Conservation (phyloP, 441 rosid species). For the Erodium moschatum region DNA sequence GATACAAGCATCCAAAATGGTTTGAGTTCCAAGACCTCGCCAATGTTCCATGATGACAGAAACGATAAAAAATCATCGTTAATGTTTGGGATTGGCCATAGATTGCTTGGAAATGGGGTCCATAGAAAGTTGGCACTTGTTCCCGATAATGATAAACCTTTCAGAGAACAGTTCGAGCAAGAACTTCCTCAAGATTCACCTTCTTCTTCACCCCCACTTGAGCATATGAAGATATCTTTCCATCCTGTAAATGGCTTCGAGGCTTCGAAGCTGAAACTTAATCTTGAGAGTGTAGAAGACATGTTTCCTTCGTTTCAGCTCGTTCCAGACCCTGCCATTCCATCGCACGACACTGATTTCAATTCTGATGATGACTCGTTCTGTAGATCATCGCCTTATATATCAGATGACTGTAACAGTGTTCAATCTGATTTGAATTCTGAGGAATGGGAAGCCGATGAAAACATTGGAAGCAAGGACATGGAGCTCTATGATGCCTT, state of each 20-base stretch:
- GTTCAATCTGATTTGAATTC: conserved; percentile 56
- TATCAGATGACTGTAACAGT: conserved; percentile 60
- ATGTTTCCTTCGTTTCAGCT: conserved; percentile 74
- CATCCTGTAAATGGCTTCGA: conserved; percentile 54
- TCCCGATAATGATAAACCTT: conserved; percentile 30
- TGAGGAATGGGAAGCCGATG: conserved; percentile 75
- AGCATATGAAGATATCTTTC: conserved; percentile 84
- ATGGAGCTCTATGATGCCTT: conserved; percentile 39
- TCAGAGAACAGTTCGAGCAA: conserved; percentile 30
- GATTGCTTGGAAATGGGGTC: conserved; percentile 53
- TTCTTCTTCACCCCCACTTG: conserved; percentile 76
- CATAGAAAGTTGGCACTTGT: conserved; percentile 38
- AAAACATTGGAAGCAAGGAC: conserved; percentile 40
- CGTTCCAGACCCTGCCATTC: conserved; percentile 55
- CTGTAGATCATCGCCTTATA: conserved; percentile 63
- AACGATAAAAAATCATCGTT: conserved; percentile 35
- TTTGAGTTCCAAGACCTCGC: too few relatives aligned
- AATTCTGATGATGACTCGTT: conserved; percentile 69
- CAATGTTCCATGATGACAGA: too few relatives aligned
- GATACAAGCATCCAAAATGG: too few relatives aligned
- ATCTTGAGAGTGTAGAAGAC: conserved; percentile 29
- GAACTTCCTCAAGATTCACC: conserved; percentile 37
- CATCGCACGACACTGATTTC: conserved; percentile 21
- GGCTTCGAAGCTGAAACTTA: conserved; percentile 57
- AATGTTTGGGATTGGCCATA: conserved; percentile 55